Conservation (phyloP, 768 basidiomycete genomes). For the Trametes punicea region DNA sequence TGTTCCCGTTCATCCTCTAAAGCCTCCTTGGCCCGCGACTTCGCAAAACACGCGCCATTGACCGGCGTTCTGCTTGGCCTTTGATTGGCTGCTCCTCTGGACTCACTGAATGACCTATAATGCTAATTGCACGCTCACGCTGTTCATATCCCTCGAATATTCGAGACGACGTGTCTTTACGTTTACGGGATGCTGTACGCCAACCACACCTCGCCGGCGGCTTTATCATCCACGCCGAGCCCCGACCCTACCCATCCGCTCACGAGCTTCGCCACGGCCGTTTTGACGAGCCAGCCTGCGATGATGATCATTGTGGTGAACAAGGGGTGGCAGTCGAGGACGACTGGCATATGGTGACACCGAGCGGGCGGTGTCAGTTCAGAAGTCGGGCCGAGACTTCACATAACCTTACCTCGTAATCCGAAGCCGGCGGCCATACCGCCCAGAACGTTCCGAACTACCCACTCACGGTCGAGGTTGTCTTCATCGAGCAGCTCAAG, state of each 20-base stretch:
- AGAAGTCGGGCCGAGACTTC: background rate
- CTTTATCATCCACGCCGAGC: constrained; percentile 38
- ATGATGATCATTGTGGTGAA: constrained; percentile 76
- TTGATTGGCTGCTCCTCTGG: background rate
- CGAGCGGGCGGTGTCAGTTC: background rate
- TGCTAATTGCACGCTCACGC: background rate
- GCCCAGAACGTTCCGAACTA: constrained; percentile 77
- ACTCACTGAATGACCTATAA: background rate
- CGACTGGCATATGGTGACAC: constrained; percentile 46
- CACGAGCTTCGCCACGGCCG: constrained; percentile 54
- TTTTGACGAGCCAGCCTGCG: constrained; percentile 71
- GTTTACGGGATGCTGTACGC: constrained; percentile 73
- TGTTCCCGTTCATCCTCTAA: constrained; percentile 71
- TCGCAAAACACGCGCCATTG: background rate
- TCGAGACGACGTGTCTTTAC: background rate
- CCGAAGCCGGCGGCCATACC: constrained; percentile 89
- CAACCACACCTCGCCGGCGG: constrained; percentile 66
- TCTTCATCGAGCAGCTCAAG: constrained; percentile 67
- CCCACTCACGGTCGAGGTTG: constrained; percentile 77
- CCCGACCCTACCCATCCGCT: constrained; percentile 59
- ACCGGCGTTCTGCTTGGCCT: background rate
- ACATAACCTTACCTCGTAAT: constrained; percentile 57
- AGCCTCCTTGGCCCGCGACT: background rate
- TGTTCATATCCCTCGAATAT: background rate
- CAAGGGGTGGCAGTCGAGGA: constrained; percentile 70